Conservation (phyloP, 768 basidiomycete species). For the Leccinellum albellum region DNA sequence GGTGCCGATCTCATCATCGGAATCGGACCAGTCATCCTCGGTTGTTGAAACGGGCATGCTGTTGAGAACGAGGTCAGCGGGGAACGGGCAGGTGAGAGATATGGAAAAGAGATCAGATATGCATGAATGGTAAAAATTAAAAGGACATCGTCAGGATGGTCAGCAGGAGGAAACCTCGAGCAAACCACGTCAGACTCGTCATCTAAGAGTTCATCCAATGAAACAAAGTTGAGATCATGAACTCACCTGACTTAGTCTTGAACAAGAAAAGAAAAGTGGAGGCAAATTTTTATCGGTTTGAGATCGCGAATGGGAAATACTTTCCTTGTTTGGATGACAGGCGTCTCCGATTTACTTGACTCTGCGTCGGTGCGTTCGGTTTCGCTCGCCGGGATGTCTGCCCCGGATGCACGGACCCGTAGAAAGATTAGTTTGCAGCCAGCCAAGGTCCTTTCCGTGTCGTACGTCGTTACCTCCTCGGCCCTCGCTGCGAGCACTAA, state of each 20-base stretch:
- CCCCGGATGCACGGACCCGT: conserved; percentile 63
- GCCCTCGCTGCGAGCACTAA: background rate
- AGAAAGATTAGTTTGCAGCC: conserved; percentile 62
- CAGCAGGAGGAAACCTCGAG: conserved; percentile 58
- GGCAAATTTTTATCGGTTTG: conserved; percentile 6
- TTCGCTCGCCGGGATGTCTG: conserved; percentile 43
- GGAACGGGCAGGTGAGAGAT: background rate
- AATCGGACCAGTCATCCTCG: conserved; percentile 77
- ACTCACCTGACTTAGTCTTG: conserved; percentile 18
- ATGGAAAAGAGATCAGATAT: conserved; percentile 55
- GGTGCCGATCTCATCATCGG: conserved; percentile 57
- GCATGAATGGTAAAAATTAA: conserved; percentile 87
- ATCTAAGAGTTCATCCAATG: conserved; percentile 51
- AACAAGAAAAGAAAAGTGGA: conserved; percentile 10
- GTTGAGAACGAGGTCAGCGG: conserved; percentile 5
- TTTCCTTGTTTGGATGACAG: conserved; percentile 16
- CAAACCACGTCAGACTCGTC: conserved; percentile 76
- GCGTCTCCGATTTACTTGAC: background rate
- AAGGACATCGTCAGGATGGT: conserved; percentile 58
- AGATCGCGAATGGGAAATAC: conserved; percentile 11
- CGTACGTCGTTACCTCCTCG: conserved; percentile 37
- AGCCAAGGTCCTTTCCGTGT: conserved; percentile 48
- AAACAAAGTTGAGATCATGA: conserved; percentile 3
- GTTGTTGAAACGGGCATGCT: conserved; percentile 39
- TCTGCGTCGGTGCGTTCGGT: background rate